phyloP scores from a whole-genome alignment of 768 basidiomycete genomes.

The Phylloporus arenicola region DNA sequence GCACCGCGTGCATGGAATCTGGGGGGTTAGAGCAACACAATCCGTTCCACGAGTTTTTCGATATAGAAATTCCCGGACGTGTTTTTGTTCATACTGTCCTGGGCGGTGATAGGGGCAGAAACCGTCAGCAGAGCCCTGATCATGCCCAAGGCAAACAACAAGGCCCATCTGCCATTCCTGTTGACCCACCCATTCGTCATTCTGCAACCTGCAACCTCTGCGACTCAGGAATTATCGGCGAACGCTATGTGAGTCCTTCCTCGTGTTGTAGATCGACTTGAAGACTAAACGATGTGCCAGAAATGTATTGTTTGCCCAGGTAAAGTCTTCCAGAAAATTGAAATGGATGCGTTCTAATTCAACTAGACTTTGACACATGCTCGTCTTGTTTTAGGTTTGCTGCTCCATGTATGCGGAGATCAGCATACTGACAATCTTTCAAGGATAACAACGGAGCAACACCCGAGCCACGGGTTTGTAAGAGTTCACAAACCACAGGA shows the following conservation, averaged over 20 bases:
- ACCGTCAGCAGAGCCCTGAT: conserved; percentile 1
- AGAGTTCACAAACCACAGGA: conserved; percentile 50
- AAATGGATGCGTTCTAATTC: conserved; percentile 5
- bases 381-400: conserved; percentile 57
- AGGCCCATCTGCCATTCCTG: neutral
- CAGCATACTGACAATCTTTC: neutral
- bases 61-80: conserved; percentile 58
- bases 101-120: conserved; percentile 23
- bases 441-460: conserved; percentile 66
- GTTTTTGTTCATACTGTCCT: conserved; percentile 61
- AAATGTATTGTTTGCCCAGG: conserved; percentile 73
- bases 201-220: conserved; percentile 73
- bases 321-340: conserved; percentile 3
- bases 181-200: conserved; percentile 41
- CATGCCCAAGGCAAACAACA: neutral
- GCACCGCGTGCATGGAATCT: conserved; percentile 49
- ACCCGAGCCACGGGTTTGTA: conserved; percentile 73
- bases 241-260: conserved; percentile 57
- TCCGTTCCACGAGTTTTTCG: conserved; percentile 66
- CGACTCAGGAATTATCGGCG: conserved; percentile 61
- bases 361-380: conserved; percentile 72
- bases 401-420: neutral
- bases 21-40: conserved; percentile 51
- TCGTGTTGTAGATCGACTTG: neutral
- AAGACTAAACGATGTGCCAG: conserved; percentile 32